These are phyloP conservation scores for Pisolithus microcarpus DNA, from an alignment of 768 basidiomycete species.

Conservation along the genomic window DNA sequence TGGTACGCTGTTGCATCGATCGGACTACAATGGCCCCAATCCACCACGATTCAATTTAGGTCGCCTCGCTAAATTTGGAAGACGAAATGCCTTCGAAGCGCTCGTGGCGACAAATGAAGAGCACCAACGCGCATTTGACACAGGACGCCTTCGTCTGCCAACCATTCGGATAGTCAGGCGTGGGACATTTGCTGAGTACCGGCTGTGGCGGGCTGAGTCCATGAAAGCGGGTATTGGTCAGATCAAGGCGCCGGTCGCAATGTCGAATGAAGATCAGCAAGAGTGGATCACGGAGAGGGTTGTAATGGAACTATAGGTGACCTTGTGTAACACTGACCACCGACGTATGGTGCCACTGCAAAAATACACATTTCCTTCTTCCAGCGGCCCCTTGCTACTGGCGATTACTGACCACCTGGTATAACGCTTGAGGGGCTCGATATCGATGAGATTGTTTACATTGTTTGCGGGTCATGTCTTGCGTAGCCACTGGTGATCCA, in stretches of 20 bases:
- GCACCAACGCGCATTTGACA: neutral
- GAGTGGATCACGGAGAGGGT: constrained; percentile 17
- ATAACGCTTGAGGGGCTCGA: no score
- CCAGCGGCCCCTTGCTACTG: no score
- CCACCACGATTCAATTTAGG: neutral
- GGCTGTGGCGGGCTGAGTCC: constrained; percentile 10
- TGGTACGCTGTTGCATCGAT: neutral
- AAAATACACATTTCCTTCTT: no score
- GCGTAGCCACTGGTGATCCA: no score
- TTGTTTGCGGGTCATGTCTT: no score
- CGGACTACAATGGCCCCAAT: neutral
- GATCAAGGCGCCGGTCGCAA: constrained; percentile 12
- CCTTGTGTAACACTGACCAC: no score
- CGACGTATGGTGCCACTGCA: no score
- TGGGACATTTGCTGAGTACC: constrained; percentile 15
- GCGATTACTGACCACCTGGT: no score
- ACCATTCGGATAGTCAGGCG: constrained; percentile 16
- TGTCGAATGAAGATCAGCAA: neutral
- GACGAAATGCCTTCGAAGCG: neutral
- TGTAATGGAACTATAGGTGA: constrained; percentile 5
- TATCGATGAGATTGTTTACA: no score
- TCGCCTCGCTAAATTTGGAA: neutral
- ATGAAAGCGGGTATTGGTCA: constrained; percentile 2
- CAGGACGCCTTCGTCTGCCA: constrained; percentile 4
- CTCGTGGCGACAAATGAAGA: neutral